Percentiles rank a stretch among this genome's conserved stretches.
Conservation (phyloP, 768 basidiomycete genomes). For the Lactarius quietus region DNA sequence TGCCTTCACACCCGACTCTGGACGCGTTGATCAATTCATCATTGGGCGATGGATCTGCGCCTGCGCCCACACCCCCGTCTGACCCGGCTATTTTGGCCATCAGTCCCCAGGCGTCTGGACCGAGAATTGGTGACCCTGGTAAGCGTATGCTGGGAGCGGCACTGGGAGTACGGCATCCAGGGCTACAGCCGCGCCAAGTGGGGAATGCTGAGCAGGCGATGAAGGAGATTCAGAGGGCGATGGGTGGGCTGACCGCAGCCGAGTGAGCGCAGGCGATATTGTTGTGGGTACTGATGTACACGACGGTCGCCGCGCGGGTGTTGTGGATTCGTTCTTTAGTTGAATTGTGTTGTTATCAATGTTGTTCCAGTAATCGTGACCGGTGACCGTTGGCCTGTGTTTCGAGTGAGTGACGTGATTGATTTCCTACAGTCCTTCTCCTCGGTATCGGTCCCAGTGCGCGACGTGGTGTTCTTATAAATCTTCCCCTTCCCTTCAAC, state of each 20-base stretch:
- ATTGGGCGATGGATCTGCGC: slow-evolving; percentile 50
- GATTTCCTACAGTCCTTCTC: slow-evolving; percentile 2
- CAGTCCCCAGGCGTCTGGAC: slow-evolving; percentile 48
- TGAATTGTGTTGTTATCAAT: slow-evolving; percentile 2
- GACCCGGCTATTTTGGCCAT: slow-evolving; percentile 70
- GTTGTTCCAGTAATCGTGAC: slow-evolving; percentile 1
- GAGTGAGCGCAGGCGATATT: slow-evolving; percentile 46
- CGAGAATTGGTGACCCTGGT: slow-evolving; percentile 83
- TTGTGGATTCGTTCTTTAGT: neutral
- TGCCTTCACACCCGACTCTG: slow-evolving; percentile 81
- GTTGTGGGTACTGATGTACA: neutral
- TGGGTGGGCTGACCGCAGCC: slow-evolving; percentile 69
- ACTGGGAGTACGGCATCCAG: slow-evolving; percentile 78
- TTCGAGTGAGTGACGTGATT: slow-evolving; percentile 1
- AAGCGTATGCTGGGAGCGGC: slow-evolving; percentile 88
- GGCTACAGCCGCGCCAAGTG: slow-evolving; percentile 52
- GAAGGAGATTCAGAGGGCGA: slow-evolving; percentile 68
- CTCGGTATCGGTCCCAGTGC: neutral
- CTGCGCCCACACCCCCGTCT: too few species aligned
- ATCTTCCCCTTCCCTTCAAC: neutral
- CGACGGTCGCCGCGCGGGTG: neutral
- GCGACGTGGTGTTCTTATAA: neutral
- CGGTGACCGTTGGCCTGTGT: neutral
- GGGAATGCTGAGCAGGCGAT: slow-evolving; percentile 52
- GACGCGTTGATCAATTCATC: slow-evolving; percentile 81